Base-by-base conservation (phyloP, 2,329 filamentous ascomycete genomes). In the Rachicladosporium sp. region DNA sequence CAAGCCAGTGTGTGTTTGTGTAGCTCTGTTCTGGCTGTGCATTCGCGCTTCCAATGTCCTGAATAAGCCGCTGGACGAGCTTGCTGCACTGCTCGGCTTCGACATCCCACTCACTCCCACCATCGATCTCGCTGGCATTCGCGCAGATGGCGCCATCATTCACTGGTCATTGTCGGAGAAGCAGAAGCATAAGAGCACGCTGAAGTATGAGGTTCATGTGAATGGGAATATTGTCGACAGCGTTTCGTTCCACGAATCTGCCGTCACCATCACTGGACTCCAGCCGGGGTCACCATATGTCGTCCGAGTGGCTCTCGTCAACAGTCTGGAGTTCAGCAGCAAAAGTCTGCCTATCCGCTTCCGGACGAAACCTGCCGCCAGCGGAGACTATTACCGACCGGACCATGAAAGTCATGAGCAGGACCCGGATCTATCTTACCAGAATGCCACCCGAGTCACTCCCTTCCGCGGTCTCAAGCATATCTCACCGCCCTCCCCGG, bases 91-190 rank as follows among this genome's bases (percentile, higher is more conserved):
- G 36, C 77, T 98, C 35, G 88, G 89, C 43, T 80, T 96, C 58
- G 91, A 98, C 57, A 89, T 98, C 37, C 91, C 91, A 45, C 80
- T 87, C 46, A 73, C 85, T 15, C 91, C 91, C 38, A 79, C 88
- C 57, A 82, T 96, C 31, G 93, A 87, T 38, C 76, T 98, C 29
- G 86, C 89, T 40, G 86, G 83, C 46, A 91, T 98, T 52, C 83
- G 82, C 50, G 73, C 84, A 21, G 84, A 93, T 58, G 84, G 87
- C 41, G 83, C 93, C 27, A 83, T 88, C 23, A 71, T 98, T 33
- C 87, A 88, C 60, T 98, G 91, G 91, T 85, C 87, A n/a, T 35
- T 57, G 8, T 51, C 54, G 10, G 52, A 55, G 29, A 51, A 51
- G 41, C 51, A 48, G 40, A 50, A 70, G 47, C 68, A 74, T 33